Evolutionary conservation across 805 yeast genomes (phyloP), one percentile per base, ranked within the genome.

Genomic region (Nakazawaea anatomiae): DNA sequence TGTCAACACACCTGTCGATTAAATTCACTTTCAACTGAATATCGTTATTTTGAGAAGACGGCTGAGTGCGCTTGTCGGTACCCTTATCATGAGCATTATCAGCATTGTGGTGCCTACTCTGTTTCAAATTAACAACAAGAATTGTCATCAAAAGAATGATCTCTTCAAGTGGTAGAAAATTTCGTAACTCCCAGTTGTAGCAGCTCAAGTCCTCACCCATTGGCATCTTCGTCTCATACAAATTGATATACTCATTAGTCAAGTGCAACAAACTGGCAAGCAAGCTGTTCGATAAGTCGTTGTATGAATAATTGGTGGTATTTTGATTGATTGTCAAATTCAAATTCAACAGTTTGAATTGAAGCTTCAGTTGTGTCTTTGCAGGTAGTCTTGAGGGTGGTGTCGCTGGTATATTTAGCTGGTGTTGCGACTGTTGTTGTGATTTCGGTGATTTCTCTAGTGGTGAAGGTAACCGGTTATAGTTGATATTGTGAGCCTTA

Each of bases 91-190:
- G 25, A 18, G 25, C 35, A 9, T 32, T 57, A 52, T 69, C 68
- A 50, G 59, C 59, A 40, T 60, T 52, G 41, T 55, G 50, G 11
- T 25, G n/a, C 30, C 68, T 51, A 1, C 59, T 60, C 14, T 66
- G 70, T 52, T 75, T 75, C 59, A 79, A 67, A 59, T 80, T 82
- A 6, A 79, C 75, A 2, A 78, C 72, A 46, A 81, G 68, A 34
- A 80, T 76, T 11, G 79, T 75, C 55, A 78, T 67, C 53, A 80
- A 64, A 48, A 80, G 60, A 11, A 80, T 75, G 12, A 81, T 71
- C 6, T 83, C 79, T 61, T 81, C 85, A 47, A 80, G 68, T 3
- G 87, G 87, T 45, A 81, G 73, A n/a, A 79, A 77, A 43, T 83
- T 69, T 58, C 80, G 75, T 46, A 80, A 71, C 55, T 79, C 81